A percentile compares a stretch with the other conserved stretches of the same genome.
Evolutionary conservation across 495 filamentous ascomycete genomes (phyloP).

Genomic region (Cladorrhinum samala): DNA sequence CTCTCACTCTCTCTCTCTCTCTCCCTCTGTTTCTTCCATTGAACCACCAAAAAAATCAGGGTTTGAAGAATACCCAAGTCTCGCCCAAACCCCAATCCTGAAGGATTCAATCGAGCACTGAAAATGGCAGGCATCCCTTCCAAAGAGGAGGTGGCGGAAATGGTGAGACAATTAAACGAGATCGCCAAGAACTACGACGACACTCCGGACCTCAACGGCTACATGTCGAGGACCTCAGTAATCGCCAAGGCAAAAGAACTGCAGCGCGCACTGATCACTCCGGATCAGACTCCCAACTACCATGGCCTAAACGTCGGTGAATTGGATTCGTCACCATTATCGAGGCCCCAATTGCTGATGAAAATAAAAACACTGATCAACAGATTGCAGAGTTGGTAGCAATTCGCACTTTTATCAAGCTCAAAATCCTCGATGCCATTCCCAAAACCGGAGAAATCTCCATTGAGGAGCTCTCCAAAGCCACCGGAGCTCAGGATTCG

Average conservation of each 20-base stretch:
- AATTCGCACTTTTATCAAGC: slow-evolving; percentile 20
- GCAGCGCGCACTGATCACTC: slow-evolving; percentile 5
- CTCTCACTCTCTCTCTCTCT: too few relatives aligned
- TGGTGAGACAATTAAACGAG: slow-evolving; percentile 7
- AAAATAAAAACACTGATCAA: background rate
- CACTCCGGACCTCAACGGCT: slow-evolving; percentile 11
- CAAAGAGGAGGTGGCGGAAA: slow-evolving; percentile 11
- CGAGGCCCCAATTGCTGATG: background rate
- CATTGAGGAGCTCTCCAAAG: slow-evolving; percentile 10
- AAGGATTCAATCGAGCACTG: too few relatives aligned
- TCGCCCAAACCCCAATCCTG: too few relatives aligned
- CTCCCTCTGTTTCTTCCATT: too few relatives aligned
- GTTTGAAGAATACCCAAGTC: too few relatives aligned
- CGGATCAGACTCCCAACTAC: slow-evolving; percentile 16
- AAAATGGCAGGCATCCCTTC: slow-evolving; percentile 15
- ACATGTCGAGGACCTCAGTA: slow-evolving; percentile 13
- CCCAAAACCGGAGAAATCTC: slow-evolving; percentile 15
- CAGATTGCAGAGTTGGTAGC: slow-evolving; percentile 21
- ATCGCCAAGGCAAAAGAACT: slow-evolving; percentile 12
- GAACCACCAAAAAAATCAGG: too few relatives aligned
- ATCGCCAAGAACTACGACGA: slow-evolving; percentile 10
- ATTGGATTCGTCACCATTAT: background rate
- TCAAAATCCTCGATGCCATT: slow-evolving; percentile 16
- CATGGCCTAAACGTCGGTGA: slow-evolving; percentile 16
- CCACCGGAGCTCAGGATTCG: slow-evolving; percentile 16